Conservation (phyloP, 768 basidiomycete genomes). For the Holtermanniella nyarrowii region DNA sequence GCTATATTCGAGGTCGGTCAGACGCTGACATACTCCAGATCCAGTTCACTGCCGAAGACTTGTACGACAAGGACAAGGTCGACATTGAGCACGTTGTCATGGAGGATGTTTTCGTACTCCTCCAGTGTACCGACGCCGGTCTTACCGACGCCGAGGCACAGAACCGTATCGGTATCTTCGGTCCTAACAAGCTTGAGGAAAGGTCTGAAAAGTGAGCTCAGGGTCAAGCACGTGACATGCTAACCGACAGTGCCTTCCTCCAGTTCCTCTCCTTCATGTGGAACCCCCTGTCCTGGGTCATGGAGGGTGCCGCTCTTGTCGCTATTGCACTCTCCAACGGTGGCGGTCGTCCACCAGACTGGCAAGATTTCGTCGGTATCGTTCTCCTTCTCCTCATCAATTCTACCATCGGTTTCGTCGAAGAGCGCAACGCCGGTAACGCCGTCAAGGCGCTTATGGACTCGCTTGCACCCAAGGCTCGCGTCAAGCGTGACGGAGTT, state of each 20-base stretch:
- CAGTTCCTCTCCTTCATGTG: constrained; percentile 99
- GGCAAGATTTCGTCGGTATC: constrained; percentile 97
- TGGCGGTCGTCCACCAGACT: constrained; percentile 73
- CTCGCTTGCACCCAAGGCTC: constrained; percentile 94
- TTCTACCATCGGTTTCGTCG: constrained; percentile 96
- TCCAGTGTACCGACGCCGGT: constrained; percentile 80
- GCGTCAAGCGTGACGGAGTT: constrained; percentile 70
- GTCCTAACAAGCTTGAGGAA: constrained; percentile 87
- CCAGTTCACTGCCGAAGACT: constrained; percentile 41
- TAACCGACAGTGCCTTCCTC: constrained; percentile 58
- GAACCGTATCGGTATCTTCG: constrained; percentile 83
- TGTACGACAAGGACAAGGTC: constrained; percentile 97
- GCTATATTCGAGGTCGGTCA: no score
- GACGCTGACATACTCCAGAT: no score
- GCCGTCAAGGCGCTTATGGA: constrained; percentile 99
- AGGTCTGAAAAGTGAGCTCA: constrained; percentile 46
- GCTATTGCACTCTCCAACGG: constrained; percentile 96
- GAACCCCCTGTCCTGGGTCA: constrained; percentile 99
- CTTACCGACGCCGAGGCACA: constrained; percentile 61
- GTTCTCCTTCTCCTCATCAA: constrained; percentile 82
- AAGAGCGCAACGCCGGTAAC: constrained; percentile 93
- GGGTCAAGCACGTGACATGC: not conserved
- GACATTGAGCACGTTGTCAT: constrained; percentile 94
- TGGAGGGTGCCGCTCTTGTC: constrained; percentile 70
- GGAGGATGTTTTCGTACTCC: constrained; percentile 90